Conservation (phyloP, 2,329 filamentous ascomycete genomes). For the Alternaria ventricosa region DNA sequence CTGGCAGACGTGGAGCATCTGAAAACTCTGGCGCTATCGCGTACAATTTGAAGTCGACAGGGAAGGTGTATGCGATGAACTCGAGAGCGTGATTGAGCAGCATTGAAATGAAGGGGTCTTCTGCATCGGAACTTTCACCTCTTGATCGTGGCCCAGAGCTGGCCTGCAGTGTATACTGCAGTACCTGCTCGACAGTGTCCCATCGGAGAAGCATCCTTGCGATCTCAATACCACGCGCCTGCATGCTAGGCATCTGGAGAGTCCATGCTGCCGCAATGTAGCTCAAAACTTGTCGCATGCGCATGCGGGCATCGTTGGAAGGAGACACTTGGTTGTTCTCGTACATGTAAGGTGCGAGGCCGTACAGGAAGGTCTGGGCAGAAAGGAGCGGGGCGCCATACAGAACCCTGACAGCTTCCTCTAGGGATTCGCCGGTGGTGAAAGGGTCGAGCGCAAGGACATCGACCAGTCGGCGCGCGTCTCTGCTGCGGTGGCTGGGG, state of each 20-base stretch:
- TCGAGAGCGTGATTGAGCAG: slow-evolving; percentile 64
- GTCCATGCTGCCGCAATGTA: slow-evolving; percentile 69
- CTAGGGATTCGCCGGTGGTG: slow-evolving; percentile 37
- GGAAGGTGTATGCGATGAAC: slow-evolving; percentile 68
- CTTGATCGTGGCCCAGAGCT: slow-evolving; percentile 16
- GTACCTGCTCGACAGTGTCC: slow-evolving; percentile 66
- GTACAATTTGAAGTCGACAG: slow-evolving; percentile 66
- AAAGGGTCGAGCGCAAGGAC: slow-evolving; percentile 38
- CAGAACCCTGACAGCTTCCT: slow-evolving; percentile 46
- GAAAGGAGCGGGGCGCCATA: slow-evolving; percentile 45
- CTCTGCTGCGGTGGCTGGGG: slow-evolving; percentile 28
- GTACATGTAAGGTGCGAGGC: slow-evolving; percentile 35
- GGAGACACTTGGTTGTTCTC: slow-evolving; percentile 28
- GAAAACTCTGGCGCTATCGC: slow-evolving; percentile 54
- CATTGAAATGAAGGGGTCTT: slow-evolving; percentile 62
- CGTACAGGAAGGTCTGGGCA: slow-evolving; percentile 35
- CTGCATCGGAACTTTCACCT: slow-evolving; percentile 37
- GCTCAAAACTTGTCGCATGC: slow-evolving; percentile 56
- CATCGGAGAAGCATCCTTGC: slow-evolving; percentile 65
- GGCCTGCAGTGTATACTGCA: slow-evolving; percentile 65
- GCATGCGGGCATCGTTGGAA: slow-evolving; percentile 40
- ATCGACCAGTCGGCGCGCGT: slow-evolving; percentile 34
- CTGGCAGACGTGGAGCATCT: slow-evolving; percentile 57
- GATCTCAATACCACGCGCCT: slow-evolving; percentile 65
- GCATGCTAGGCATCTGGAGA: slow-evolving; percentile 63